A percentile compares a stretch with the other conserved stretches of the same genome.
phyloP scores from a whole-genome alignment of 2,329 filamentous ascomycete species.

The Colletotrichum tofieldiae region DNA sequence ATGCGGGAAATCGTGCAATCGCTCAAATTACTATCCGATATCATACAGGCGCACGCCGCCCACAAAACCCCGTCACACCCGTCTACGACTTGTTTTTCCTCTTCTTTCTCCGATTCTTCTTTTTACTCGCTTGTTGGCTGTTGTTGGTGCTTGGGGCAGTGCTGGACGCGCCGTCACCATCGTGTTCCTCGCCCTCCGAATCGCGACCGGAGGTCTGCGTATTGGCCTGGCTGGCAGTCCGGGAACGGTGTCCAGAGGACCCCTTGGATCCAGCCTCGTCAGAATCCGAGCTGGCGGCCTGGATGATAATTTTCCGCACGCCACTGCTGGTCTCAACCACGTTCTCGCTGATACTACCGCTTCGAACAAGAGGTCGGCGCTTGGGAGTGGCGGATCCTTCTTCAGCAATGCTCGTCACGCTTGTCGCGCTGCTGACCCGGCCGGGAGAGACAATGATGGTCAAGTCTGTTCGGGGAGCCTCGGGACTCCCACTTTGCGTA shows the following conservation, averaged over 20 bases:
- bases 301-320: slow-evolving; percentile 44
- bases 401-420: slow-evolving; percentile 28
- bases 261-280: slow-evolving; percentile 41
- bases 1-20: not conserved
- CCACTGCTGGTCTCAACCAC: slow-evolving; percentile 43
- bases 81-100: slow-evolving; percentile 53
- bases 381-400: slow-evolving; percentile 36
- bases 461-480: slow-evolving; percentile 29
- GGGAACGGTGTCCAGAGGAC: slow-evolving; percentile 36
- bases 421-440: slow-evolving; percentile 33
- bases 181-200: slow-evolving; percentile 32
- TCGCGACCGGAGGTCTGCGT: slow-evolving; percentile 16
- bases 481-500: slow-evolving; percentile 17
- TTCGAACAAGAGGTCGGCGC: slow-evolving; percentile 42
- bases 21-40: slow-evolving; percentile 35
- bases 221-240: slow-evolving; percentile 31
- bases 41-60: slow-evolving; percentile 27
- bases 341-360: slow-evolving; percentile 45
- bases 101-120: slow-evolving; percentile 58
- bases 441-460: slow-evolving; percentile 38
- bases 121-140: slow-evolving; percentile 48
- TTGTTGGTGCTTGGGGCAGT: slow-evolving; percentile 33
- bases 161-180: slow-evolving; percentile 33
- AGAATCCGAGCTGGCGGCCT: slow-evolving; percentile 43
- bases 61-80: not conserved